Conservation (phyloP, 495 filamentous ascomycete genomes). For the Neurospora sp. region DNA sequence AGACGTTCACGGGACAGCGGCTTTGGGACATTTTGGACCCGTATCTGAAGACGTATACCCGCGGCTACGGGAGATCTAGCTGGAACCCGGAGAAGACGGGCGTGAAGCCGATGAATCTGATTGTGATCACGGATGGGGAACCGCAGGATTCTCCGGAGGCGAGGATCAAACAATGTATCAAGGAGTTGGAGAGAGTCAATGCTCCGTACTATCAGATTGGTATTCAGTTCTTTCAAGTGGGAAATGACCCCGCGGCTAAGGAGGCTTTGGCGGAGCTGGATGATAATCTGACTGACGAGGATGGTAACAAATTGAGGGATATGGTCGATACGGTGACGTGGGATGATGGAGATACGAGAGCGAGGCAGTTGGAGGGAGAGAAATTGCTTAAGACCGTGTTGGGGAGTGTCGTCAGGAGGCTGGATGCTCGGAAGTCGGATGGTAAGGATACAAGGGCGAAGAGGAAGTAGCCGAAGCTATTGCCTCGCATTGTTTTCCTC, state of each 20-base stretch:
- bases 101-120: conserved; percentile 78
- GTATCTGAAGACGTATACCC: conserved; percentile 34
- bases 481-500: neutral
- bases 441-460: neutral
- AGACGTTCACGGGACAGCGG: conserved; percentile 67
- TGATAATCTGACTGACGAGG: conserved; percentile 47
- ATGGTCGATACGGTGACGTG: conserved; percentile 92
- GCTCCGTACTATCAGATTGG: conserved; percentile 83
- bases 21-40: conserved; percentile 64
- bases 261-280: conserved; percentile 65
- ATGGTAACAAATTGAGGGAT: conserved; percentile 55
- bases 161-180: conserved; percentile 47
- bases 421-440: conserved; percentile 37
- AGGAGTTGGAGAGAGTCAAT: conserved; percentile 57
- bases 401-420: conserved; percentile 56
- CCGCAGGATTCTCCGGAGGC: conserved; percentile 65
- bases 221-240: conserved; percentile 96
- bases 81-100: conserved; percentile 34
- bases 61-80: conserved; percentile 25
- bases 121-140: conserved; percentile 85
- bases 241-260: conserved; percentile 55
- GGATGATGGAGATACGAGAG: conserved; percentile 30
- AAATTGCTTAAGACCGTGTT: conserved; percentile 77
- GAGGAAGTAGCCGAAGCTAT: neutral
- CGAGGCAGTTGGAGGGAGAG: conserved; percentile 37